These are phyloP conservation scores for Colletotrichum chlorophyti DNA, from an alignment of 2,329 filamentous ascomycete species.

Conservation along the genomic window DNA sequence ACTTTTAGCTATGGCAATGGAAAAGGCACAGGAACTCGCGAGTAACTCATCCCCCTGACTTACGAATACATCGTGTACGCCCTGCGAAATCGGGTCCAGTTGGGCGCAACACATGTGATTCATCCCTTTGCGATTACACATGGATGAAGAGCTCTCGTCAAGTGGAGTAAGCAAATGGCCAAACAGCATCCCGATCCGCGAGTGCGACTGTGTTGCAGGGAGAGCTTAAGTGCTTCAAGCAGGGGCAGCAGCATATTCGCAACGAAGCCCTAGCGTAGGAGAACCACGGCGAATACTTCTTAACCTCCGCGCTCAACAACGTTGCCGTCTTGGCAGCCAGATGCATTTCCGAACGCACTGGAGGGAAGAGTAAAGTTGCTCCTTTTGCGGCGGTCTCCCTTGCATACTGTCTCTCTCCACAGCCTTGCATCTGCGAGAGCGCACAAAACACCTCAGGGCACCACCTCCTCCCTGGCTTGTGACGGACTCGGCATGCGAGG, in stretches of 20 bases:
- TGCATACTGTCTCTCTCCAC: constrained; percentile 5
- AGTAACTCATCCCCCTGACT: no score
- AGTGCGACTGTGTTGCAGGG: constrained; percentile 9
- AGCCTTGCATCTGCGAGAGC: constrained; percentile 2
- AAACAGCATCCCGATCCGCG: neutral
- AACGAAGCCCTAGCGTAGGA: neutral
- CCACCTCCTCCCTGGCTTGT: constrained; percentile 6
- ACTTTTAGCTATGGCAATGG: no score
- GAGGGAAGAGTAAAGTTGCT: neutral
- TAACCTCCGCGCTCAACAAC: neutral
- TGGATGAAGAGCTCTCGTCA: neutral
- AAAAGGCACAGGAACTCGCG: no score
- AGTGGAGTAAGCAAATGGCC: neutral
- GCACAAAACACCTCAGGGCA: neutral
- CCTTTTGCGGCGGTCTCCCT: constrained; percentile 5
- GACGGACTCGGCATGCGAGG: constrained; percentile 16
- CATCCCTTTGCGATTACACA: neutral
- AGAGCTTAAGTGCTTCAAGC: neutral
- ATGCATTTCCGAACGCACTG: neutral
- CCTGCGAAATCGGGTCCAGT: neutral
- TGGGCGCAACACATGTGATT: neutral
- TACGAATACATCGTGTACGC: no score
- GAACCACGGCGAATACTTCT: neutral
- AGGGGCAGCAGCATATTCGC: neutral
- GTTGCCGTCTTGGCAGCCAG: neutral